These are phyloP conservation scores for Phylloporus sp. DNA, from an alignment of 768 basidiomycete genomes.

Conservation along the genomic window DNA sequence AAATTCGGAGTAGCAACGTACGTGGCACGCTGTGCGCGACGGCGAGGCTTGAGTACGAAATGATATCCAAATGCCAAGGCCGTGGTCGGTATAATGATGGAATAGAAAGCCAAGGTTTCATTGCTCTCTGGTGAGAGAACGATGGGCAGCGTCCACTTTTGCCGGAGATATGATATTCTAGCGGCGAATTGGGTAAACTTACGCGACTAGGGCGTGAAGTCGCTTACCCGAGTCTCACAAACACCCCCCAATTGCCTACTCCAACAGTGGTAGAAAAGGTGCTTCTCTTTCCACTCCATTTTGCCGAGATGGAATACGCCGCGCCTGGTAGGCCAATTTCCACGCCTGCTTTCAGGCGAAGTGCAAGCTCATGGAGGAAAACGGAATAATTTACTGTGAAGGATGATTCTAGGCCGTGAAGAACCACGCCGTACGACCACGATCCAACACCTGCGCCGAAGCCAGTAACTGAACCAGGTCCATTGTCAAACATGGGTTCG, in stretches of 20 bases:
- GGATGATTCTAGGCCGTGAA: constrained; percentile 44
- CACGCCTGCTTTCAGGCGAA: constrained; percentile 45
- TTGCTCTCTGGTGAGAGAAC: constrained; percentile 48
- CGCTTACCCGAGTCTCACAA: constrained; percentile 51
- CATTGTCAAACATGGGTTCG: constrained; percentile 23
- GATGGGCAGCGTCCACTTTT: constrained; percentile 54
- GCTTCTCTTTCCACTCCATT: constrained; percentile 44
- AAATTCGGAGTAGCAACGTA: constrained; percentile 30
- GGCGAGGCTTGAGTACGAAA: constrained; percentile 51
- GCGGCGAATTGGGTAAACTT: constrained; percentile 13
- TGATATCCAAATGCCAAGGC: constrained; percentile 50
- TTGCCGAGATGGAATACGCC: constrained; percentile 39
- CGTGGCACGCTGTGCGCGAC: constrained; percentile 49
- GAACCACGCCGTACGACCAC: constrained; percentile 45
- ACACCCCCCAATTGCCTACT: constrained; percentile 43
- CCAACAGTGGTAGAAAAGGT: constrained; percentile 43
- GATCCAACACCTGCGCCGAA: constrained; percentile 42
- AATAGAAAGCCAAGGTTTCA: constrained; percentile 43
- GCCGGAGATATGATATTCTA: constrained; percentile 54
- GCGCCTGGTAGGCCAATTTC: constrained; percentile 46
- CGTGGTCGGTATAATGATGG: constrained; percentile 52
- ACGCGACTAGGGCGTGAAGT: constrained; percentile 4
- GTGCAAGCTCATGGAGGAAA: constrained; percentile 49
- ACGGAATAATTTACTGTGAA: constrained; percentile 49
- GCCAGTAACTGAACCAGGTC: constrained; percentile 48